A percentile compares a stretch with the other conserved stretches of the same genome.
phyloP scores from a whole-genome alignment of 768 basidiomycete species.

The Candolleomyces aberdarensis region DNA sequence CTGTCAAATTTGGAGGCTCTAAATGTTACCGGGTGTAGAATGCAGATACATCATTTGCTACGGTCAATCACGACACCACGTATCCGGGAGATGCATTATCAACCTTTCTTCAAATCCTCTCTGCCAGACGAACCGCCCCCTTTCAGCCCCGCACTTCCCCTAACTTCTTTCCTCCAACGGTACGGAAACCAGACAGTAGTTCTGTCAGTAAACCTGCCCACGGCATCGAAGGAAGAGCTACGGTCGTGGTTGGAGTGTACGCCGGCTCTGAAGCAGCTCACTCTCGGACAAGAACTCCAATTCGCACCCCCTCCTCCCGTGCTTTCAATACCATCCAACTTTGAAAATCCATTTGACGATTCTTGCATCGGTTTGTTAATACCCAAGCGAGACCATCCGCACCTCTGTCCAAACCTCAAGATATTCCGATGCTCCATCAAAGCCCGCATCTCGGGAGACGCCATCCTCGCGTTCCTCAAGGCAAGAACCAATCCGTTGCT shows the following conservation, averaged over 20 bases:
- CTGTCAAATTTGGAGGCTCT: no score
- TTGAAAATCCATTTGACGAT: not conserved
- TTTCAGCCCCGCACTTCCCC: no score
- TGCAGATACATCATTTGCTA: no score
- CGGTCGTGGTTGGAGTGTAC: not conserved
- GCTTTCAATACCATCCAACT: not conserved
- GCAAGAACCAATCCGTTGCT: not conserved
- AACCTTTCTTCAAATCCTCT: no score
- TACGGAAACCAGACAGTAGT: not conserved
- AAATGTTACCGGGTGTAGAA: no score
- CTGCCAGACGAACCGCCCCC: no score
- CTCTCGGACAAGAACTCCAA: not conserved
- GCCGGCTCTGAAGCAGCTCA: not conserved
- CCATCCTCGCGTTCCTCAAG: not conserved
- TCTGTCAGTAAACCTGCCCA: not conserved
- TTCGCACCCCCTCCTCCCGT: not conserved
- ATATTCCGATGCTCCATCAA: not conserved
- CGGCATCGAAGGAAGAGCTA: not conserved
- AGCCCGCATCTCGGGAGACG: not conserved
- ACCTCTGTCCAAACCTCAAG: not conserved
- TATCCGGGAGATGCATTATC: no score
- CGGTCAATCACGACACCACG: no score
- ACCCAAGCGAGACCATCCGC: not conserved
- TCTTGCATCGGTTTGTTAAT: not conserved
- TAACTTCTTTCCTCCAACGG: no score